Base-by-base conservation (phyloP, 139 green algal genomes). In the Micromonas commoda region DNA sequence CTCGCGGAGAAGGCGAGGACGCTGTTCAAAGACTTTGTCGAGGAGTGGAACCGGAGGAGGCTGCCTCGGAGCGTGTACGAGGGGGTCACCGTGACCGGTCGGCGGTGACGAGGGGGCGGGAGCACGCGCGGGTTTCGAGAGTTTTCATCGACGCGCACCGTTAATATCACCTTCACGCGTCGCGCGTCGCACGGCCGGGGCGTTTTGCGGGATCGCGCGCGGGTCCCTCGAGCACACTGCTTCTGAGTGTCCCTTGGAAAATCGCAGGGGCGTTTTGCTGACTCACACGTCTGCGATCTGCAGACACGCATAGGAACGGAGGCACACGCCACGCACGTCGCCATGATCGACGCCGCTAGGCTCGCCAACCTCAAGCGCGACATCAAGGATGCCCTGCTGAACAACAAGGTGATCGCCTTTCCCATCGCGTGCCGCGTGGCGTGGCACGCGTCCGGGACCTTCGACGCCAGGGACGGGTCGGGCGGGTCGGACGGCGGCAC, bases 21-120 rank as follows among this genome's bases (percentile, higher is more conserved):
- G n/a, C 28, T 85, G 26, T 93, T 93, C 60, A 68, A 75, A 3
- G 84, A 89, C 21, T 92, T 92, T 80, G 81, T 88, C 20, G 29
- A 28, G 4, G 75, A 71, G 0, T 92, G 88, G 88, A 91, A 91
- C 71, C 68, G 3, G 9, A 68, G 84, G 5, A 80, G 52, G 66
- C 81, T 87, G 39, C 52, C 67, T 1, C 51, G 53, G 0, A 52
- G 77, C 26, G 87, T 86, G 71, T 93, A 93, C 78, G 64, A 65
- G 9, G 89, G 87, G 21, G 37, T 81, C 2, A 77, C 37, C 5
- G 71, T 73, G 75, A 23, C 64, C 71, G 79, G 32, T 32, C 33
- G 64, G 24, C 20, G 23, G 9, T 70, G 63, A 70, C 63, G 63
- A 57, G n/a, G n/a, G n/a, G n/a, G n/a, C n/a, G n/a, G n/a, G n/a